Conservation (phyloP, 2,329 filamentous ascomycete species). For the Aspergillus novofumigatus region DNA sequence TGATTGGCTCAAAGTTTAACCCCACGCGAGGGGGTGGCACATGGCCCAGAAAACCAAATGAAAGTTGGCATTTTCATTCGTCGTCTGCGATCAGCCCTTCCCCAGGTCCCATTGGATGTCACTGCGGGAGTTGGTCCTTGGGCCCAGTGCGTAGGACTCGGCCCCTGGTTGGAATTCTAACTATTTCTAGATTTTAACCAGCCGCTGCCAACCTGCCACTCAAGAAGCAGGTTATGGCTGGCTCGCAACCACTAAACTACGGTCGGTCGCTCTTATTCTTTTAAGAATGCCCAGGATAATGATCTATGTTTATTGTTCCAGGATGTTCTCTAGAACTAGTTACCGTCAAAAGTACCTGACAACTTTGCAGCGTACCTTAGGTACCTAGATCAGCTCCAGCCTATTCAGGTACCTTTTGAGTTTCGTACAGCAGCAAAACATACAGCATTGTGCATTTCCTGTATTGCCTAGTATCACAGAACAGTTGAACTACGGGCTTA, state of each 20-base stretch:
- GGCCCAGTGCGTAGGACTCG: background rate
- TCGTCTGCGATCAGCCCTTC: background rate
- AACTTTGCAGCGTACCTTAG: background rate
- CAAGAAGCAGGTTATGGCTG: background rate
- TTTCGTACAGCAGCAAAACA: background rate
- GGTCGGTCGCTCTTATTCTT: too few relatives aligned
- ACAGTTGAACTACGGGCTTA: constrained; percentile 9
- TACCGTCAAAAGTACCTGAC: background rate
- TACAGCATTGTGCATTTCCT: background rate
- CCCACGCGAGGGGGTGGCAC: constrained; percentile 1
- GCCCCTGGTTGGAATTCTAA: background rate
- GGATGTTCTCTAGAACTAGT: background rate
- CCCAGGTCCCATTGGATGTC: background rate
- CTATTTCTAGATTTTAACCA: background rate
- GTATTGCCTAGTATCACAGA: constrained; percentile 11
- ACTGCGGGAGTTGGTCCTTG: background rate
- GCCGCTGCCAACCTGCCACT: background rate
- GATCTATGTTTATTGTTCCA: background rate
- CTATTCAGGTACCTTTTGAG: background rate
- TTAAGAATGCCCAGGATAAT: background rate
- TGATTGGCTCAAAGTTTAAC: background rate
- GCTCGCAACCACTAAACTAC: too few relatives aligned
- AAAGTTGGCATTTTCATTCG: background rate
- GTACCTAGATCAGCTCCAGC: too few relatives aligned
- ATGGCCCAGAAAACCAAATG: constrained; percentile 2